phyloP scores from a whole-genome alignment of 2,329 filamentous ascomycete species.

The Didymella lethalis region DNA sequence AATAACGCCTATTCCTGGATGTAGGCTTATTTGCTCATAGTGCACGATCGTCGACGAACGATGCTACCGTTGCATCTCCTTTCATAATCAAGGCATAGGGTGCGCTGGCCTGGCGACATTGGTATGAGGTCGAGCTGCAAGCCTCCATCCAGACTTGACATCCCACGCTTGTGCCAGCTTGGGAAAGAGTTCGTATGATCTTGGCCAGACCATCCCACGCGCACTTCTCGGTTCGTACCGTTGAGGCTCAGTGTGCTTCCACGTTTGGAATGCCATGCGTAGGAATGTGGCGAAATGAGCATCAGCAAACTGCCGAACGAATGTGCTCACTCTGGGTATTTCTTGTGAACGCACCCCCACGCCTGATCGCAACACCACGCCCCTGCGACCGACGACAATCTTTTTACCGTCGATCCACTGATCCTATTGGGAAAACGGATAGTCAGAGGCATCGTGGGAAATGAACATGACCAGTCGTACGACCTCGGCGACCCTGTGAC shows the following conservation, averaged over 20 bases:
- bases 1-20: background rate
- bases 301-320: conserved; percentile 5
- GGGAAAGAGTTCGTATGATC: conserved; percentile 5
- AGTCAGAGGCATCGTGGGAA: background rate
- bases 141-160: conserved; percentile 5
- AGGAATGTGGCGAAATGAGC: conserved; percentile 10
- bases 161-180: conserved; percentile 2
- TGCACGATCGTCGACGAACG: background rate
- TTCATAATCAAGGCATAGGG: background rate
- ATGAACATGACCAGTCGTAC: conserved; percentile 2
- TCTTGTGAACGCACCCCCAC: conserved; percentile 7
- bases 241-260: conserved; percentile 8
- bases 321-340: background rate
- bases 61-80: conserved; percentile 3
- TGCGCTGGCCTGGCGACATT: background rate
- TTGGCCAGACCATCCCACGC: conserved; percentile 7
- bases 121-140: conserved; percentile 6
- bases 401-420: background rate
- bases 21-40: background rate
- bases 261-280: background rate
- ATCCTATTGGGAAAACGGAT: background rate
- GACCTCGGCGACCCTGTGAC: conserved; percentile 6
- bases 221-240: conserved; percentile 9
- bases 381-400: background rate
- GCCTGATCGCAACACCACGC: background rate